Base-by-base conservation (phyloP, 805 yeast species). In the Teunomyces stri region DNA sequence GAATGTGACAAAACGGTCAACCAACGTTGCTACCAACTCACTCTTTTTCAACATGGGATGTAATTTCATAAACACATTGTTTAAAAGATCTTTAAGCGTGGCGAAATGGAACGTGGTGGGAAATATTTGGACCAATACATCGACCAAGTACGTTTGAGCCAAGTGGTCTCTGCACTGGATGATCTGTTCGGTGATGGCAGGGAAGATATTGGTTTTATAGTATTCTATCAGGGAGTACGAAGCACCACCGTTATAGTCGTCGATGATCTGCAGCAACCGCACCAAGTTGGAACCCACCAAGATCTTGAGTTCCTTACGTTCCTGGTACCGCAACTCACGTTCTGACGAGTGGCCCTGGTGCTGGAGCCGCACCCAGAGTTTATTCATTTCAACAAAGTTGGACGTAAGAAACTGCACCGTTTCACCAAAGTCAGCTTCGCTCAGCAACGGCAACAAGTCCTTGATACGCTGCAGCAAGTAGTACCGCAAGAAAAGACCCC, bases 361-460 rank as follows among this genome's bases (percentile, higher is more conserved):
- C 68, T 92, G 98, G 54, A 91, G 72, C 44, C 99, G 79, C 3
- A 94, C 98, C 99, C 99, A 94, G 41, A 94, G 74, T 65, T 94
- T 94, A 71, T 94, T 94, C 99, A 94, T 94, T 64, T 94, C 99
- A 48, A 92, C 83, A 64, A 94, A 94, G 64, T 94, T 94, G 15
- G 88, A 81, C 44, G 89, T 76, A 30, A 91, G 79, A 60, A 91
- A 92, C 48, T 84, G 82, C 36, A 89, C 85, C 2, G 91, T 82
- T 52, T 85, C 90, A 42, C 78, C 70, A 42, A 85, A 70, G 54
- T 78, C 80, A 55, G 33, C 60, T 25, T 54, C 57, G 29, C 53
- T 63, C 9, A 56, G 46, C 42, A 72, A 51, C 6, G 87, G 87
- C 48, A 85, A 65, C 52, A 79, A 68, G 59, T 82, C 84, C 50